Base-by-base conservation (phyloP, 441 rosid species). In the Bruguiera hainesii region DNA sequence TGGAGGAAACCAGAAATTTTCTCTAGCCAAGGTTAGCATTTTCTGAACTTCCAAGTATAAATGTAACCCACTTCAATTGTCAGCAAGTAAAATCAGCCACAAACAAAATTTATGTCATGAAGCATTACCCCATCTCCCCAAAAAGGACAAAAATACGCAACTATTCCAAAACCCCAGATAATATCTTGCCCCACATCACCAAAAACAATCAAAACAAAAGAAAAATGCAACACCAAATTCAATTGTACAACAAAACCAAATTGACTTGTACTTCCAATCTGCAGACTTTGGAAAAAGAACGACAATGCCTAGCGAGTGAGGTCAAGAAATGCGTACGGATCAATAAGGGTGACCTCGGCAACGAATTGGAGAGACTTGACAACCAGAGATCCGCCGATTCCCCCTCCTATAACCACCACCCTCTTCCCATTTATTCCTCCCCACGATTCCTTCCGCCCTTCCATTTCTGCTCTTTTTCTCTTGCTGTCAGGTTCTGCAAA, bases 401-500 rank as follows among this genome's bases (percentile, higher is more conserved):
- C 97, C 3, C 98, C 93, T 39, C 97, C 97, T 8, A 92, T 68
- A 25, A 90, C 79, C 72, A 88, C 86, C 70, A 87, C 80, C 58
- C 79, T 80, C 73, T 66, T 84, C 18, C 52, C 76, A 13, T 56
- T 73, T 26, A 26, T 26, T 33, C 71, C 81, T 4, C 46, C 59
- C 31, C 23, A 19, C 33, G 42, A 39, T 39, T 18, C 55, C 33
- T 61, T 42, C 55, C 50, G 9, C 21, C 21, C 67, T 1, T 30
- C 31, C 66, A 46, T 58, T 20, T 37, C 5, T 10, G 10, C 16
- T 39, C 48, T 13, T 10, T 10, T 39, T 13, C 48, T 39, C 48
- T 13, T 39, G 4, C 39, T 4, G 11, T 23, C 57, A 30, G 49
- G 3, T 49, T 49, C 35, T 21, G 68, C 58, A 60, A 21, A 57